Evolutionary conservation across 73 alveolate species (phyloP).

Genomic region (Stentor coeruleus): DNA sequence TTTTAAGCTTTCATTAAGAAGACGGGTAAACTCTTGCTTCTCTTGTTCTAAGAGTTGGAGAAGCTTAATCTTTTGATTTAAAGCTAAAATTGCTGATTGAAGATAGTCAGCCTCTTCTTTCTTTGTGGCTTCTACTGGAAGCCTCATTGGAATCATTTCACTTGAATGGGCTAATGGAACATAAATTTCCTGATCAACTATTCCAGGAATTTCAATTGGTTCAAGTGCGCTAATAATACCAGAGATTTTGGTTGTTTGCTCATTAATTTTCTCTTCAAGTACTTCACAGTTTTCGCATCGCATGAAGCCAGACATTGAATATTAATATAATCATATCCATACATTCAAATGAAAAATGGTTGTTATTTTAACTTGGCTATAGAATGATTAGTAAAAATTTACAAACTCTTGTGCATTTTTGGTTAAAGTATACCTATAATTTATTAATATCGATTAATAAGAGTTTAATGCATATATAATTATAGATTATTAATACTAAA

Average conservation of each 20-base stretch:
- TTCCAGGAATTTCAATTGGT: conserved; percentile 15
- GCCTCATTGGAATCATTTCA: not conserved
- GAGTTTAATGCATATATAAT: too few species aligned
- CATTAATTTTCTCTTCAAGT: not conserved
- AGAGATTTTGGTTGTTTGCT: not conserved
- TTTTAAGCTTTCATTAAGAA: not conserved
- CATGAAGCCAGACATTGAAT: not conserved
- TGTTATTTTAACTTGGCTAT: too few species aligned
- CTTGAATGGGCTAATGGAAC: conserved; percentile 6
- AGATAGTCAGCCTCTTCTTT: conserved; percentile 23
- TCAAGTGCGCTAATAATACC: not conserved
- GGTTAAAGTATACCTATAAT: too few species aligned
- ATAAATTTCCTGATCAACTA: not conserved
- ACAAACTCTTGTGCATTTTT: too few species aligned
- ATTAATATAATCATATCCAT: not conserved
- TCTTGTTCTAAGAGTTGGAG: not conserved
- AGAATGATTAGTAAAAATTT: too few species aligned
- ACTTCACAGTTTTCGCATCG: not conserved
- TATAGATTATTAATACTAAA: too few species aligned
- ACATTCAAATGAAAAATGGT: too few species aligned
- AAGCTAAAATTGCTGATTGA: not conserved
- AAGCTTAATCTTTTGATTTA: conserved; percentile 13
- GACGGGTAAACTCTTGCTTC: not conserved
- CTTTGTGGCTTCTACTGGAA: not conserved
- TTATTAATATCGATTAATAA: too few species aligned